Conservation (phyloP, 257 asterid species). For the Solanum dulcamara region DNA sequence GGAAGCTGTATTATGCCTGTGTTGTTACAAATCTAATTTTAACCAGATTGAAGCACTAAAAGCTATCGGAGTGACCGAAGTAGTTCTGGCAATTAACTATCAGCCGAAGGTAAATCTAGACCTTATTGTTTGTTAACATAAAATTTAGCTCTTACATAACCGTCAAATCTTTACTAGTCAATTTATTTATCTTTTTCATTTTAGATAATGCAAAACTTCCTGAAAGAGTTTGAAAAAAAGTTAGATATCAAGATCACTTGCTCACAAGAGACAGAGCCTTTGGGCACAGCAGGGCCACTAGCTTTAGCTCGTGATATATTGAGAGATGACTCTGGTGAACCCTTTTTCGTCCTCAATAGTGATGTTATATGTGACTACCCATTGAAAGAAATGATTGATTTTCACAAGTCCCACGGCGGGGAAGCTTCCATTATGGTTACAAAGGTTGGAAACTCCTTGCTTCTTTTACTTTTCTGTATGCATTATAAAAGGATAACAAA, state of each 20-base stretch:
- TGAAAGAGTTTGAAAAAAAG: slow-evolving; percentile 67
- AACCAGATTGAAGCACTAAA: slow-evolving; percentile 87
- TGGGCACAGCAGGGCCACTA: slow-evolving; percentile 92
- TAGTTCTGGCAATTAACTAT: slow-evolving; percentile 87
- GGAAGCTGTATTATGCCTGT: neutral
- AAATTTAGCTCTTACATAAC: neutral
- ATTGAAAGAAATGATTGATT: slow-evolving; percentile 54
- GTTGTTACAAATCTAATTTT: neutral
- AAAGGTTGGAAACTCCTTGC: slow-evolving; percentile 12
- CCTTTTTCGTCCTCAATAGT: slow-evolving; percentile 78
- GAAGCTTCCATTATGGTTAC: slow-evolving; percentile 84
- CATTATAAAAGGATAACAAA: neutral
- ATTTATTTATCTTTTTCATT: neutral
- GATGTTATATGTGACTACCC: slow-evolving; percentile 81
- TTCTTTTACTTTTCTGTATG: neutral
- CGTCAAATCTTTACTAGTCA: neutral
- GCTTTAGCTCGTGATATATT: slow-evolving; percentile 79
- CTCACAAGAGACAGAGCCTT: slow-evolving; percentile 87
- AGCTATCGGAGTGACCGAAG: slow-evolving; percentile 91
- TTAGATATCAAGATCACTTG: slow-evolving; percentile 73
- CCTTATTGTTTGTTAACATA: neutral
- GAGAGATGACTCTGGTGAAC: slow-evolving; percentile 52
- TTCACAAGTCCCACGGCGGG: slow-evolving; percentile 77
- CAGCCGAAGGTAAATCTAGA: slow-evolving; percentile 69
- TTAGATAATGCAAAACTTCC: slow-evolving; percentile 68